Evolutionary conservation across 2,329 filamentous ascomycete species (phyloP).

Genomic region (Emmonsia crescens): DNA sequence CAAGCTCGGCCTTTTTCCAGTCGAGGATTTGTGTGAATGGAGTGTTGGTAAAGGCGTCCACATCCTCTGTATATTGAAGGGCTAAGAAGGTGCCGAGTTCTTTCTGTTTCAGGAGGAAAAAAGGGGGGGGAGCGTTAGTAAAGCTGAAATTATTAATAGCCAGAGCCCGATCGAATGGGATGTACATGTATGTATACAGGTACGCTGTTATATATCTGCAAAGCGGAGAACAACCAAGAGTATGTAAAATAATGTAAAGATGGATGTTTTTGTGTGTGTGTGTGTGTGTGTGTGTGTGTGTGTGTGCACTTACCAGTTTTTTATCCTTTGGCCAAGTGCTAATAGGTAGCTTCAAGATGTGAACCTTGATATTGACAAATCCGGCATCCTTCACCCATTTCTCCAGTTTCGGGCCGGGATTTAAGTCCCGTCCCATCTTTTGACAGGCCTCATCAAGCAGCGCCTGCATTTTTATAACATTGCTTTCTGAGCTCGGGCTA

Average conservation of each 20-base stretch:
- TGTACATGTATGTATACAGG: no score
- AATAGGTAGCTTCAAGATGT: conserved; percentile 16
- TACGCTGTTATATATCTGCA: no score
- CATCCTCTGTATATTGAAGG: conserved; percentile 11
- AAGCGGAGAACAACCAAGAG: no score
- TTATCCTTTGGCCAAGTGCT: conserved; percentile 19
- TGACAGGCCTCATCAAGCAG: conserved; percentile 17
- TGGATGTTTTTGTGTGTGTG: no score
- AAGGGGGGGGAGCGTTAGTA: not conserved
- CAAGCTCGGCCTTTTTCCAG: conserved; percentile 8
- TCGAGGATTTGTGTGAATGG: conserved; percentile 11
- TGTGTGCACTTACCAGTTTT: conserved; percentile 5
- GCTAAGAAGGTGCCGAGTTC: conserved; percentile 13
- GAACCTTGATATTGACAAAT: conserved; percentile 15
- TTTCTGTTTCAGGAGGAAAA: conserved; percentile 11
- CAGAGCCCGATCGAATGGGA: no score
- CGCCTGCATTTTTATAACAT: conserved; percentile 18
- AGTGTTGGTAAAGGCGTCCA: conserved; percentile 12
- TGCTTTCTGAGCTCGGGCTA: conserved; percentile 12
- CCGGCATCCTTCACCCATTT: conserved; percentile 15
- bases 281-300: not conserved
- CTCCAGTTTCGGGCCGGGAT: conserved; percentile 7
- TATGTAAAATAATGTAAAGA: no score
- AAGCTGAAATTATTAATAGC: no score
- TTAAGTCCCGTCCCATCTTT: conserved; percentile 14